Evolutionary conservation across 306 rosid genomes (phyloP).

Genomic region (Casuarina cunninghamiana): DNA sequence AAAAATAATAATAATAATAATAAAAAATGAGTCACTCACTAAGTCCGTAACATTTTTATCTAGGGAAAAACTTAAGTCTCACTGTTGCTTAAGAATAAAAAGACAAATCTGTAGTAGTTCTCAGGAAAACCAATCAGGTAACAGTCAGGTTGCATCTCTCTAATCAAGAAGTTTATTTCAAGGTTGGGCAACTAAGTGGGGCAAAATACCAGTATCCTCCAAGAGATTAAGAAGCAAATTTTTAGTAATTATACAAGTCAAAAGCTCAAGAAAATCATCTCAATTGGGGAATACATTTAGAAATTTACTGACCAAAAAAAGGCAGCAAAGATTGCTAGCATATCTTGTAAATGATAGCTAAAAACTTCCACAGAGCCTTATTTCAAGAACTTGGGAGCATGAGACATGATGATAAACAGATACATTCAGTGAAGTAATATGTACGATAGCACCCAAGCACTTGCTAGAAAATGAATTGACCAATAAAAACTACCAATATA

Average conservation of each 20-base stretch:
- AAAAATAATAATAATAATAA: neutral
- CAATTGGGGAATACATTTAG: neutral
- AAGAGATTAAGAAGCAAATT: neutral
- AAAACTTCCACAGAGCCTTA: too few species aligned
- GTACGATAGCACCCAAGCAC: constrained; percentile 10
- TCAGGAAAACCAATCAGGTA: too few species aligned
- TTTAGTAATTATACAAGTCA: neutral
- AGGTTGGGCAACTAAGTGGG: neutral
- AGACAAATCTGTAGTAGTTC: neutral
- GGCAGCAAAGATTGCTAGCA: neutral
- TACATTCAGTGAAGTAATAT: constrained; percentile 1
- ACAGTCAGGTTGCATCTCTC: neutral
- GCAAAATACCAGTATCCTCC: neutral
- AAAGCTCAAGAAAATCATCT: neutral
- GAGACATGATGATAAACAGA: too few species aligned
- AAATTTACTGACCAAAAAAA: neutral
- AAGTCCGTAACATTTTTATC: neutral
- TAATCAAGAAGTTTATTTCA: neutral
- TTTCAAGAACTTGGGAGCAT: too few species aligned
- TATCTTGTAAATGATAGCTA: too few species aligned
- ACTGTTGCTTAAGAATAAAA: neutral
- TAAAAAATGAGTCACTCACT: neutral
- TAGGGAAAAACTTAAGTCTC: too few species aligned
- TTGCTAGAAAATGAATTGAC: constrained; percentile 1
- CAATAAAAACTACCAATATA: constrained; percentile 12